A percentile compares a stretch with the other conserved stretches of the same genome.
These are phyloP conservation scores for Neurospora sp. DNA, from an alignment of 2,329 filamentous ascomycete species.

Conservation along the genomic window DNA sequence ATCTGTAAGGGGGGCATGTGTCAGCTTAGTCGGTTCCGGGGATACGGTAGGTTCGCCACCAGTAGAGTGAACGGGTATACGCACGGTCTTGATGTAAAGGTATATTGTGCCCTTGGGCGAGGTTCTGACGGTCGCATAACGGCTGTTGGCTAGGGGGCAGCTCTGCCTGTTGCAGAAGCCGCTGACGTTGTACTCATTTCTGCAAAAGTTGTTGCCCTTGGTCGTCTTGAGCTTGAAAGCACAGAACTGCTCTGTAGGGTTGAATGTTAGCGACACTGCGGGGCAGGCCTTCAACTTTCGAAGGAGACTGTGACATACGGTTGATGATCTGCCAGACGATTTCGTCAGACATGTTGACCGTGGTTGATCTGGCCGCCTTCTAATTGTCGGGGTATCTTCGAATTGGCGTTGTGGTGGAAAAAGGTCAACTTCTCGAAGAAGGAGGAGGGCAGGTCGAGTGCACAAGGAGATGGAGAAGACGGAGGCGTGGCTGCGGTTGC, in stretches of 20 bases:
- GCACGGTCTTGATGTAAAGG: conserved; percentile 82
- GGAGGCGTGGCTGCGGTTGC: conserved; percentile 1
- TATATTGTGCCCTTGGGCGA: conserved; percentile 72
- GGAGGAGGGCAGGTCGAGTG: background rate
- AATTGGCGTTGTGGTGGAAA: conserved; percentile 1
- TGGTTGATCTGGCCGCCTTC: conserved; percentile 1
- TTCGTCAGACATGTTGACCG: conserved; percentile 71
- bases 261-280: conserved; percentile 51
- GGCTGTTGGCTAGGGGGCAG: conserved; percentile 81
- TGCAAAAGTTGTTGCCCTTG: conserved; percentile 86
- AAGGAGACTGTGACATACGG: conserved; percentile 24
- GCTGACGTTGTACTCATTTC: conserved; percentile 63
- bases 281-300: background rate
- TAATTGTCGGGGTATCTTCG: conserved; percentile 1
- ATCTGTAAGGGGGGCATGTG: conserved; percentile 28
- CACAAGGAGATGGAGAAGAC: conserved; percentile 1
- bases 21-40: conserved; percentile 2
- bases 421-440: background rate
- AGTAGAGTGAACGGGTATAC: background rate
- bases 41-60: background rate
- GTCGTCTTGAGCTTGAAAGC: conserved; percentile 81
- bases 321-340: conserved; percentile 97
- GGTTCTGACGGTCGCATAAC: conserved; percentile 84
- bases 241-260: conserved; percentile 51
- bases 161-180: conserved; percentile 54